These are phyloP conservation scores for Fulvia fulva DNA, from an alignment of 2,329 filamentous ascomycete species.

Conservation along the genomic window DNA sequence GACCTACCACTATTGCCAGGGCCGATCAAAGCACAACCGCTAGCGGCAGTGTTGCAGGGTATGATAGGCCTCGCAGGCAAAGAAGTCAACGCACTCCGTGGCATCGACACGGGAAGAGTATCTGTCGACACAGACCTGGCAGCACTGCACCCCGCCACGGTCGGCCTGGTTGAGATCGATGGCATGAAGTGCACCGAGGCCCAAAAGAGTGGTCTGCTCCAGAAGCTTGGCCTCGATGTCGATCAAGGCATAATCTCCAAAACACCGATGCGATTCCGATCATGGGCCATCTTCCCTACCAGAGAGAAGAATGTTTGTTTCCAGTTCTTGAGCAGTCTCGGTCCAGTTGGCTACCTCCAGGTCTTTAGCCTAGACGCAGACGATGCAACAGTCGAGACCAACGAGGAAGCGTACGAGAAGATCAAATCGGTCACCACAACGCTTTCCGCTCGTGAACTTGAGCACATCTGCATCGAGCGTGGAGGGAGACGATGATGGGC, in stretches of 20 bases:
- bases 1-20: constrained; percentile 41
- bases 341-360: constrained; percentile 41
- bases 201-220: constrained; percentile 27
- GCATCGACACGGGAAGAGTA: constrained; percentile 29
- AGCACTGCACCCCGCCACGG: constrained; percentile 43
- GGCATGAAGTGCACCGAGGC: constrained; percentile 34
- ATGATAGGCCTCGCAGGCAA: constrained; percentile 44
- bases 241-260: constrained; percentile 37
- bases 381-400: constrained; percentile 23
- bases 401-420: constrained; percentile 33
- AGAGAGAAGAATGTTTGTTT: constrained; percentile 46
- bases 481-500: constrained; percentile 44
- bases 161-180: constrained; percentile 38
- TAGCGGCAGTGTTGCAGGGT: constrained; percentile 40
- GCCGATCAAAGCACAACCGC: constrained; percentile 40
- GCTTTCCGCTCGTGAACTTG: constrained; percentile 41
- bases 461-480: constrained; percentile 41
- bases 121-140: constrained; percentile 47
- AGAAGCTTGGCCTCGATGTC: constrained; percentile 29
- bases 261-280: constrained; percentile 39
- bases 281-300: constrained; percentile 48
- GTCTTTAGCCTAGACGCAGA: constrained; percentile 45
- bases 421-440: constrained; percentile 33
- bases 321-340: constrained; percentile 49
- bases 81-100: constrained; percentile 36